Evolutionary conservation across 371 early-diverging fungal species (phyloP).

Genomic region (Mortierella sp.): DNA sequence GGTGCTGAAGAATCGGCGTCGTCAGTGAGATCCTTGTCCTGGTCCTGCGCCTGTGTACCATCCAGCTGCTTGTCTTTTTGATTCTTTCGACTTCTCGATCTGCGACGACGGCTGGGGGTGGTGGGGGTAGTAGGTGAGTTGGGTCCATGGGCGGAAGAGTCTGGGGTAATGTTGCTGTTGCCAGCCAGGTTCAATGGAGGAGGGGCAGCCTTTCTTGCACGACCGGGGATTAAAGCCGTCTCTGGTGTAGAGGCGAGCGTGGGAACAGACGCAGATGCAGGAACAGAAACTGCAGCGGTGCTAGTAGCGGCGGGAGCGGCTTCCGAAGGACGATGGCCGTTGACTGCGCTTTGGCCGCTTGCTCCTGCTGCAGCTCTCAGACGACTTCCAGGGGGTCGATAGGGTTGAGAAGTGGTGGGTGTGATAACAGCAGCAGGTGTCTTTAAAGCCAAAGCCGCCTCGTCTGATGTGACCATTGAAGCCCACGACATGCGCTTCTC

Average conservation of each 20-base stretch:
- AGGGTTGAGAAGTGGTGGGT: conserved; percentile 43
- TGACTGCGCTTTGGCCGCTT: neutral
- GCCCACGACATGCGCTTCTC: conserved; percentile 58
- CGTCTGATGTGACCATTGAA: conserved; percentile 48
- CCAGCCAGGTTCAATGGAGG: conserved; percentile 41
- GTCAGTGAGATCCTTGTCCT: conserved; percentile 16
- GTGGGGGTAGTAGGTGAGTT: conserved; percentile 44
- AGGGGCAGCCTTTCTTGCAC: conserved; percentile 32
- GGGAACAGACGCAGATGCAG: neutral
- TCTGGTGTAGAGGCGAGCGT: conserved; percentile 10
- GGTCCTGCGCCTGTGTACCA: conserved; percentile 14
- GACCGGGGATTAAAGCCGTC: conserved; percentile 6
- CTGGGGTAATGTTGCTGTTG: conserved; percentile 19
- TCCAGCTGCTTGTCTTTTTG: conserved; percentile 36
- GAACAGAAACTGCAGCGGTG: neutral
- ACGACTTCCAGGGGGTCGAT: conserved; percentile 50
- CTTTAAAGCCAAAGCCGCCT: conserved; percentile 26
- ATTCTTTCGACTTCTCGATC: conserved; percentile 45
- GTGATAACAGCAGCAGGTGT: neutral
- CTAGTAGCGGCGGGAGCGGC: neutral
- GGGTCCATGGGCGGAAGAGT: conserved; percentile 1
- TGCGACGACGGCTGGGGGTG: conserved; percentile 46
- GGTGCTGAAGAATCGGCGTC: conserved; percentile 1
- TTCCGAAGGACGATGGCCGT: conserved; percentile 4
- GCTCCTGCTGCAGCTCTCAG: conserved; percentile 16